Conservation (phyloP, 768 basidiomycete genomes). For the Leccinum imitatum region DNA sequence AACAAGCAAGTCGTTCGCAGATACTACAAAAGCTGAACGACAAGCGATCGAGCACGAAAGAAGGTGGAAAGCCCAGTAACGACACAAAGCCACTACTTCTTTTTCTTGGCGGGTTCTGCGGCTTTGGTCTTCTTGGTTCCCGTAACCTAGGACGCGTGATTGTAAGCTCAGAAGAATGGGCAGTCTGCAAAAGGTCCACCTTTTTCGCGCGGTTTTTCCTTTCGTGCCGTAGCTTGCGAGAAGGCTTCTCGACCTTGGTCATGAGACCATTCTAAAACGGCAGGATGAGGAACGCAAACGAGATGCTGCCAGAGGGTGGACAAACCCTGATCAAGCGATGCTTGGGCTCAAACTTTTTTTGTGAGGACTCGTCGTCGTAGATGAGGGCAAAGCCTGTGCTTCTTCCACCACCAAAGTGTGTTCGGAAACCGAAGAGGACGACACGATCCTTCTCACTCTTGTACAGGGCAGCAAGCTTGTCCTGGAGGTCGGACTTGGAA, state of each 20-base stretch:
- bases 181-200: slow-evolving; percentile 44
- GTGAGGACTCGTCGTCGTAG: slow-evolving; percentile 92
- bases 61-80: slow-evolving; percentile 15
- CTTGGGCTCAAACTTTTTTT: slow-evolving; percentile 97
- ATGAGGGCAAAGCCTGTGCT: slow-evolving; percentile 97
- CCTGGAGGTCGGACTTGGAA: slow-evolving; percentile 85
- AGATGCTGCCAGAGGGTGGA: slow-evolving; percentile 20
- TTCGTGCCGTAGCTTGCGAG: slow-evolving; percentile 98
- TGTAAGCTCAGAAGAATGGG: slow-evolving; percentile 12
- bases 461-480: slow-evolving; percentile 91
- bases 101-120: slow-evolving; percentile 88
- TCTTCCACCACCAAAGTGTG: slow-evolving; percentile 97
- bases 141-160: slow-evolving; percentile 60
- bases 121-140: slow-evolving; percentile 97
- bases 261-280: slow-evolving; percentile 57
- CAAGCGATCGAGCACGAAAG: slow-evolving; percentile 21
- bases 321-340: slow-evolving; percentile 91
- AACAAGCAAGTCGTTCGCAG: neutral
- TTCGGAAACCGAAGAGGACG: slow-evolving; percentile 91
- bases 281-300: slow-evolving; percentile 5
- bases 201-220: slow-evolving; percentile 99
- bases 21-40: slow-evolving; percentile 38
- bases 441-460: slow-evolving; percentile 90
- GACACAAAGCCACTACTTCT: slow-evolving; percentile 64
- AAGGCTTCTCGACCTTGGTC: slow-evolving; percentile 83